Percentiles rank a stretch among this genome's conserved stretches.
phyloP scores from a whole-genome alignment of 805 yeast genomes.

The Zygoascus biomembranicola region DNA sequence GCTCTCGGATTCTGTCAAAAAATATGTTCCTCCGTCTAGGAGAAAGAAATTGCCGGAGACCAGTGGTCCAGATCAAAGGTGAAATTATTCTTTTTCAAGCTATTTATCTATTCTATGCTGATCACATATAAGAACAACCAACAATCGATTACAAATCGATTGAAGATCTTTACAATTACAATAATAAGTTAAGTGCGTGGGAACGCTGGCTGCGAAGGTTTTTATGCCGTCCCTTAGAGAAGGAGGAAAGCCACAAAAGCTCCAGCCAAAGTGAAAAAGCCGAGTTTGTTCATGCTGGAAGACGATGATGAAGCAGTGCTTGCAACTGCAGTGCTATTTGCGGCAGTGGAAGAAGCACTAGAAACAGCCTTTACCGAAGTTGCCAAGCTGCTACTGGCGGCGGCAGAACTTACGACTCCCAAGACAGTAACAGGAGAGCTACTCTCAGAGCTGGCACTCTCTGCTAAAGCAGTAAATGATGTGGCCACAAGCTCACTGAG shows the following conservation, averaged over 20 bases:
- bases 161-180: not conserved
- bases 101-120: too few species aligned
- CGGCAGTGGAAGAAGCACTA: slow-evolving; percentile 4
- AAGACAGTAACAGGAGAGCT: not conserved
- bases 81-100: too few species aligned
- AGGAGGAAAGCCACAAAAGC: not conserved
- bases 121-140: too few species aligned
- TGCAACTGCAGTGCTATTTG: slow-evolving; percentile 4
- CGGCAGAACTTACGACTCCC: slow-evolving; percentile 1
- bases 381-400: slow-evolving; percentile 15
- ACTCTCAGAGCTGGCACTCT: slow-evolving; percentile 2
- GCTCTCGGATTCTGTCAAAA: too few species aligned
- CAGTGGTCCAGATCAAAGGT: too few species aligned
- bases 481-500: not conserved
- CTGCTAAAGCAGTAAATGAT: not conserved
- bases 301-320: not conserved
- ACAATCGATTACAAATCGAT: too few species aligned
- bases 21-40: not conserved
- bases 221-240: not conserved
- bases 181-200: not conserved
- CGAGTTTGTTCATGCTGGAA: not conserved
- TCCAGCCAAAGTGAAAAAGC: not conserved
- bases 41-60: too few species aligned
- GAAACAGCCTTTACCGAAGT: slow-evolving; percentile 9
- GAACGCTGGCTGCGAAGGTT: too few species aligned